phyloP scores from a whole-genome alignment of 2,329 filamentous ascomycete species.

The Magnaporthales sp. region DNA sequence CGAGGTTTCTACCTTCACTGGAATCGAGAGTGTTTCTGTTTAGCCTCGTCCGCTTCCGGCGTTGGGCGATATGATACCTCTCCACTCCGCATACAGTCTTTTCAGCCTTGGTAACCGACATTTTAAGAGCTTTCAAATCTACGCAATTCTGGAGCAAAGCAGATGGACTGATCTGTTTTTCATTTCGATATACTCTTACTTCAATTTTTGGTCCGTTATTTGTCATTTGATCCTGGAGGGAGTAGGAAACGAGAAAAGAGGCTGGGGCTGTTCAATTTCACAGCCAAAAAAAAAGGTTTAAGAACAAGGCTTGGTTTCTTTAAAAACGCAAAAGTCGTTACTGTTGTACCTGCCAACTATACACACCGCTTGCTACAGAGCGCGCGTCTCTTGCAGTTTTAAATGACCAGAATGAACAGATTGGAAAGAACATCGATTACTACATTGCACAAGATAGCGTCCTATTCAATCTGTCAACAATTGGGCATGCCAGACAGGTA shows the following conservation, averaged over 20 bases:
- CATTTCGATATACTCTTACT: not conserved
- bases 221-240: not conserved
- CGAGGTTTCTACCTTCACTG: not conserved
- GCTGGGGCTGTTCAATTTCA: not conserved
- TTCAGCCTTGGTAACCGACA: not conserved
- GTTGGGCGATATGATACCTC: not conserved
- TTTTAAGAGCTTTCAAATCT: not conserved
- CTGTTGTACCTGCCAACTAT: not conserved
- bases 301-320: not conserved
- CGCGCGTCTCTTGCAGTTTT: not conserved
- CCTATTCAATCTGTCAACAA: not conserved
- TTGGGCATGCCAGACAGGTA: not conserved
- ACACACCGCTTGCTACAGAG: not conserved
- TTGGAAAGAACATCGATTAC: not conserved
- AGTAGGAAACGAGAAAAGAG: not conserved
- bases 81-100: not conserved
- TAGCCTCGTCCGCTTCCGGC: not conserved
- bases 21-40: not conserved
- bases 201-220: not conserved
- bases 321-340: not conserved
- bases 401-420: not conserved
- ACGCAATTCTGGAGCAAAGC: not conserved
- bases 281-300: not conserved
- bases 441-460: no score
- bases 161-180: not conserved